Conservation (phyloP, 2,329 filamentous ascomycete species). For the Penicillium hordei region DNA sequence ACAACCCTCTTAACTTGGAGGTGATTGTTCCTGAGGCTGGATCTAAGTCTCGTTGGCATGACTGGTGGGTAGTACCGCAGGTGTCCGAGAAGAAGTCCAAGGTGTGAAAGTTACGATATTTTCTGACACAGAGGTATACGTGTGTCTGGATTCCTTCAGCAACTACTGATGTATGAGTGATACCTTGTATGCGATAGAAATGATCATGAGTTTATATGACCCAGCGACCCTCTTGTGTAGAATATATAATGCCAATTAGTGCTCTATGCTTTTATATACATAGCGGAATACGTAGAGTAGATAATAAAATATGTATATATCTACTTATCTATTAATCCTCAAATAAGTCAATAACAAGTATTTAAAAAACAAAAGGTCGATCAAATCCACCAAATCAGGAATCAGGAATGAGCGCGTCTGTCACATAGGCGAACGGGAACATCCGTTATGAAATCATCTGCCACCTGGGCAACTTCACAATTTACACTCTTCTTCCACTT, state of each 20-base stretch:
- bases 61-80: slow-evolving; percentile 48
- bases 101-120: not conserved
- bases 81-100: slow-evolving; percentile 27
- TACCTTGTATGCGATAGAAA: slow-evolving; percentile 6
- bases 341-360: not conserved
- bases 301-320: not conserved
- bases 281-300: too few relatives aligned
- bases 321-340: not conserved
- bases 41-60: slow-evolving; percentile 45
- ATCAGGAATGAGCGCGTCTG: not conserved
- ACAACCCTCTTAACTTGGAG: slow-evolving; percentile 27
- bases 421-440: not conserved
- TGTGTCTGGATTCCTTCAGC: not conserved
- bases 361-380: not conserved
- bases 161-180: not conserved
- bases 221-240: not conserved
- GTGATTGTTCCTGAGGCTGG: slow-evolving; percentile 42
- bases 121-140: not conserved
- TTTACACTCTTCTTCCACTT: not conserved
- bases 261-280: too few relatives aligned
- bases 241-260: not conserved
- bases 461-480: not conserved
- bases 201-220: slow-evolving; percentile 7
- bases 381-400: not conserved
- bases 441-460: slow-evolving; percentile 22